Conservation (phyloP, 192 early-diverging fungal species). For the Entrophospora sp. region DNA sequence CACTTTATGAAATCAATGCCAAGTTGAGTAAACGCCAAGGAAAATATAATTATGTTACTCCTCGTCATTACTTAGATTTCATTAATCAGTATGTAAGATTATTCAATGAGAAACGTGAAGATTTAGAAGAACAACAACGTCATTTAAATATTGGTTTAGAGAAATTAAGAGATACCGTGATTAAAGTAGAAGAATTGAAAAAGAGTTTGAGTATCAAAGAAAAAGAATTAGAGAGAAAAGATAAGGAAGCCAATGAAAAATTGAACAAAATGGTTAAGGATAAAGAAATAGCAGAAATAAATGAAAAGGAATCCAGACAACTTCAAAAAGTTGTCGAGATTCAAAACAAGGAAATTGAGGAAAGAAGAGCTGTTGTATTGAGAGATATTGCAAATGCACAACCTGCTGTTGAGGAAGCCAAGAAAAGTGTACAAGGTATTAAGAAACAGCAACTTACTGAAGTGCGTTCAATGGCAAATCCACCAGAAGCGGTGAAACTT, state of each 20-base stretch:
- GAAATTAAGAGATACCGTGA: conserved; percentile 88
- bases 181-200: conserved; percentile 91
- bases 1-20: conserved; percentile 77
- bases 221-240: conserved; percentile 79
- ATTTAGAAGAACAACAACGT: conserved; percentile 96
- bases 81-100: conserved; percentile 86
- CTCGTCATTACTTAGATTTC: conserved; percentile 97
- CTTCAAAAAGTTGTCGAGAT: conserved; percentile 67
- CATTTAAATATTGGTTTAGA: conserved; percentile 97
- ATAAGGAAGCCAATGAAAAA: conserved; percentile 87
- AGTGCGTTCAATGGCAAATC: conserved; percentile 93
- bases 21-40: conserved; percentile 76
- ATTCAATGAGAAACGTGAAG: conserved; percentile 86
- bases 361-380: conserved; percentile 71
- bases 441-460: conserved; percentile 96
- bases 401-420: conserved; percentile 93
- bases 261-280: conserved; percentile 90
- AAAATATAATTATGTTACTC: conserved; percentile 81
- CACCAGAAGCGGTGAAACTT: conserved; percentile 90
- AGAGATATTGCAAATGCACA: conserved; percentile 91
- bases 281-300: conserved; percentile 88
- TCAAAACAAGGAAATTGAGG: conserved; percentile 71
- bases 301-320: conserved; percentile 71
- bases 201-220: conserved; percentile 78
- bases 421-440: conserved; percentile 87